A percentile compares a stretch with the other conserved stretches of the same genome.
Conservation (phyloP, 495 filamentous ascomycete genomes). For the Cenococcum geophilum region DNA sequence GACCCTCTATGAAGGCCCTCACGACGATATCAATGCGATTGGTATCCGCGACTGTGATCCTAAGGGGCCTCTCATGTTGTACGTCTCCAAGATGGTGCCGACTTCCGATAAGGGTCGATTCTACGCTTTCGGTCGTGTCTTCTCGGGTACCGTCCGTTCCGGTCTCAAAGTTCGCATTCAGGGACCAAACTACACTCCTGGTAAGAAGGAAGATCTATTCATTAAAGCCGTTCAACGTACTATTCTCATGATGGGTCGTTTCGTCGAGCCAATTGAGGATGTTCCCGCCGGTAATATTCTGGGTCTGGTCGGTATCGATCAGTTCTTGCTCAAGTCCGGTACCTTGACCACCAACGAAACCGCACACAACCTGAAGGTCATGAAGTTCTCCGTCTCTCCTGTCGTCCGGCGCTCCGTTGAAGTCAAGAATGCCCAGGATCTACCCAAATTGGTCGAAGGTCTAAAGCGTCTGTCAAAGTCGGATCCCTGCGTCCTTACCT, state of each 20-base stretch:
- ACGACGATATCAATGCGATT: conserved; percentile 84
- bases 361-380: conserved; percentile 99
- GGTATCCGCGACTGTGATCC: conserved; percentile 97
- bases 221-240: conserved; percentile 99
- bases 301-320: conserved; percentile 97
- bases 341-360: conserved; percentile 95
- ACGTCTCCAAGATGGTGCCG: conserved; percentile 99
- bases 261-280: conserved; percentile 98
- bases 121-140: conserved; percentile 99
- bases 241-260: conserved; percentile 99
- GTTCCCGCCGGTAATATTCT: conserved; percentile 99
- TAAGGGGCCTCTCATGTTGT: conserved; percentile 98
- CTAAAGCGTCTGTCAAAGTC: conserved; percentile 99
- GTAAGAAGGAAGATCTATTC: conserved; percentile 98
- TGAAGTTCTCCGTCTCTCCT: conserved; percentile 99
- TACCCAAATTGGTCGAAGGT: conserved; percentile 99
- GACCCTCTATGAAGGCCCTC: conserved; percentile 96
- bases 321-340: conserved; percentile 99
- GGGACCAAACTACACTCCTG: conserved; percentile 96
- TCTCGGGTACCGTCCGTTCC: conserved; percentile 92
- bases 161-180: conserved; percentile 99
- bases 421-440: conserved; percentile 99
- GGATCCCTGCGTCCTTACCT: conserved; percentile 92
- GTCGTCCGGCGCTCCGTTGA: conserved; percentile 98
- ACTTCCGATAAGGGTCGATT: conserved; percentile 99